Conservation (phyloP, 352 stramenopile species). For the Globisporangium paddicum region DNA sequence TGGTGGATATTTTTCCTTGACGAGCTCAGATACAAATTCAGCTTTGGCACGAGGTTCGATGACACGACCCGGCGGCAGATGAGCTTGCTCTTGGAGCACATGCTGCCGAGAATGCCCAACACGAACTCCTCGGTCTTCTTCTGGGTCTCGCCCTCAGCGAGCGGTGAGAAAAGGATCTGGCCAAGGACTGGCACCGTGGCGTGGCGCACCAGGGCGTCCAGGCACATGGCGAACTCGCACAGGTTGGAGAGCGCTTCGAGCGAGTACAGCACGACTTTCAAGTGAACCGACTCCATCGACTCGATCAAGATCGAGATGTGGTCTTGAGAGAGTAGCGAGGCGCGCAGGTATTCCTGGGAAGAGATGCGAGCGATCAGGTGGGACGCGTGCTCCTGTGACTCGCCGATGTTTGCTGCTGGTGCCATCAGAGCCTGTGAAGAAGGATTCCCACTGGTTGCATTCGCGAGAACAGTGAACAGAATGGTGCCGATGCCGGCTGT, state of each 20-base stretch:
- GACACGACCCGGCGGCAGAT: slow-evolving; percentile 52
- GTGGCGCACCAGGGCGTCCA: slow-evolving; percentile 66
- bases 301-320: slow-evolving; percentile 63
- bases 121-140: slow-evolving; percentile 26
- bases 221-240: slow-evolving; percentile 52
- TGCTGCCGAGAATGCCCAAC: slow-evolving; percentile 39
- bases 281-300: slow-evolving; percentile 65
- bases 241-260: slow-evolving; percentile 56
- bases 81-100: slow-evolving; percentile 43
- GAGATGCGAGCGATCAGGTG: slow-evolving; percentile 55
- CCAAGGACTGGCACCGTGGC: slow-evolving; percentile 67
- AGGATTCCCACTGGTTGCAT: background rate
- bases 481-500: slow-evolving; percentile 31
- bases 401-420: slow-evolving; percentile 13
- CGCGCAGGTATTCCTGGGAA: slow-evolving; percentile 44
- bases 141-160: slow-evolving; percentile 10
- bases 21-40: slow-evolving; percentile 31
- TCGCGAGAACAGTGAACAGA: slow-evolving; percentile 38
- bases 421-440: background rate
- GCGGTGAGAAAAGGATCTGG: slow-evolving; percentile 59
- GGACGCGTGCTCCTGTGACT: slow-evolving; percentile 47
- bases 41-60: slow-evolving; percentile 55
- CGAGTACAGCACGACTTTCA: slow-evolving; percentile 53
- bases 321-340: slow-evolving; percentile 46
- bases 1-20: slow-evolving; percentile 25